phyloP scores from a whole-genome alignment of 306 rosid genomes.

The Quercus variabilis region DNA sequence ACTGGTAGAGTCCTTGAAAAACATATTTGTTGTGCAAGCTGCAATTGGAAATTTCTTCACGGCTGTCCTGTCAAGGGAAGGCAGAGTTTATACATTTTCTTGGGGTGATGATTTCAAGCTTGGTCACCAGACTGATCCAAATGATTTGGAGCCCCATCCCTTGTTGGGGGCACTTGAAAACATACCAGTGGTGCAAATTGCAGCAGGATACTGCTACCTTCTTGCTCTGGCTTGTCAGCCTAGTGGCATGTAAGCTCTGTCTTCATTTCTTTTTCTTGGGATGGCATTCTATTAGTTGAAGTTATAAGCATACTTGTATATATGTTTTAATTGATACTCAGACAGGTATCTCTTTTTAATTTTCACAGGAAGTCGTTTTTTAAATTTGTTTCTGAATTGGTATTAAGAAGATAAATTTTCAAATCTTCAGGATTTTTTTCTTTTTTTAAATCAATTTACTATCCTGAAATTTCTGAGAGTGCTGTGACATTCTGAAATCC shows the following conservation, averaged over 20 bases:
- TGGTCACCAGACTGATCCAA: conserved; percentile 81
- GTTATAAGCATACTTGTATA: background rate
- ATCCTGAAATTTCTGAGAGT: background rate
- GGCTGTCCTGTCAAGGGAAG: conserved; percentile 92
- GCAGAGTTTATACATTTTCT: conserved; percentile 82
- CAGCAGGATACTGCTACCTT: conserved; percentile 96
- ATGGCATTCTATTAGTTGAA: background rate
- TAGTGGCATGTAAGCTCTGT: conserved; percentile 76
- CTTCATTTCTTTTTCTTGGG: conserved; percentile 12
- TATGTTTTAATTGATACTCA: background rate
- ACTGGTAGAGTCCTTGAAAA: conserved; percentile 73
- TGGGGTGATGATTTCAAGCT: conserved; percentile 84
- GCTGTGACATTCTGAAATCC: background rate
- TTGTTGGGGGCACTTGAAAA: conserved; percentile 80
- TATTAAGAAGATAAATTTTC: background rate
- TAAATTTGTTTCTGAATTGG: background rate
- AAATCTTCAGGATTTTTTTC: background rate
- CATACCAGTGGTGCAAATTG: conserved; percentile 90
- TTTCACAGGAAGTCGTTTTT: background rate
- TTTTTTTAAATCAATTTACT: background rate
- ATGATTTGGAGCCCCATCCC: conserved; percentile 71
- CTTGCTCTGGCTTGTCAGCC: conserved; percentile 94
- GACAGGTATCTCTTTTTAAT: background rate
- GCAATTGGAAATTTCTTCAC: conserved; percentile 95
- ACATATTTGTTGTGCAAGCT: conserved; percentile 91